Conservation (phyloP, 2,329 filamentous ascomycete species). For the Calonectria pauciramosa region DNA sequence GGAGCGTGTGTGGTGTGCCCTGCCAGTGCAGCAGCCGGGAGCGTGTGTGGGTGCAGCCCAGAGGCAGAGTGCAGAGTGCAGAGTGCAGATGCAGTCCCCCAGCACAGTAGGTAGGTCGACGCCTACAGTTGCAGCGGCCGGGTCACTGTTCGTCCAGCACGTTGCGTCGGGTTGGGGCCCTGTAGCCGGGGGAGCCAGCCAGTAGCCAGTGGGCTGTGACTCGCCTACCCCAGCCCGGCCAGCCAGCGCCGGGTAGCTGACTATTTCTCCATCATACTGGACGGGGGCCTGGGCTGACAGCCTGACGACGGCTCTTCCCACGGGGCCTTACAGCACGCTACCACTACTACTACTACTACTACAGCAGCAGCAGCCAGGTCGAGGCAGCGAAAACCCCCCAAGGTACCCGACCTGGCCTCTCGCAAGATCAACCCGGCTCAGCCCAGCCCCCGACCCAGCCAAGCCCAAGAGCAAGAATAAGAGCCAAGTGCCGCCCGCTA, state of each 20-base stretch:
- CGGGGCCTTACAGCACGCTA: background rate
- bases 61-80: conserved; percentile 6
- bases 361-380: background rate
- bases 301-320: background rate
- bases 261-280: conserved; percentile 3
- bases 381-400: background rate
- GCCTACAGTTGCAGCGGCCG: conserved; percentile 4
- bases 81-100: conserved; percentile 8
- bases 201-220: conserved; percentile 7
- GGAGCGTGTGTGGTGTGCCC: conserved; percentile 12
- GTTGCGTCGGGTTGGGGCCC: background rate
- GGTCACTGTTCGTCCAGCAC: conserved; percentile 14
- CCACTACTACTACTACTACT: background rate
- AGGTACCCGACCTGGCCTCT: background rate
- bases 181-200: conserved; percentile 1
- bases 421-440: conserved; percentile 7
- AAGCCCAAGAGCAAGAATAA: conserved; percentile 13
- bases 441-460: conserved; percentile 22
- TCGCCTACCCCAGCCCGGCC: conserved; percentile 5
- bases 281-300: background rate
- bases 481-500: conserved; percentile 17
- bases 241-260: background rate
- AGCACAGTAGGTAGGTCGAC: background rate
- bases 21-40: background rate
- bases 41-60: conserved; percentile 6